Evolutionary conservation across 176 grass and related monocot genomes (phyloP).

Genomic region (Aegilops speltoides): DNA sequence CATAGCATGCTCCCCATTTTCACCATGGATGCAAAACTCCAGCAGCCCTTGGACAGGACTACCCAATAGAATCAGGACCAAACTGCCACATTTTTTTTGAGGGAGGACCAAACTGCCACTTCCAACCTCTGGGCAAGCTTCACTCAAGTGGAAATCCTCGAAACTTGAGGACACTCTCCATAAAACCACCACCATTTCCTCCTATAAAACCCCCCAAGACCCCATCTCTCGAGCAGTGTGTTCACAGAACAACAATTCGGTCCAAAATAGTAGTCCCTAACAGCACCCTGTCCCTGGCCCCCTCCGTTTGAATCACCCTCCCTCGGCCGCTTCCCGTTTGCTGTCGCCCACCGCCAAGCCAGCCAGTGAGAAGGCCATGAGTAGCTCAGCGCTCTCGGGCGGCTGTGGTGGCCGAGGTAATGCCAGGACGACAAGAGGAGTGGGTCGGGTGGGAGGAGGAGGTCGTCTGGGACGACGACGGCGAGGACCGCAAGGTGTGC

Average conservation of each 20-base stretch:
- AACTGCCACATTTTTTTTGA: not conserved
- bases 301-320: not conserved
- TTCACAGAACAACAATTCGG: not conserved
- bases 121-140: not conserved
- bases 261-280: not conserved
- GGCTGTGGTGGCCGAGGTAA: not conserved
- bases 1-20: not conserved
- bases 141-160: not conserved
- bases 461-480: constrained; percentile 36
- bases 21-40: not conserved
- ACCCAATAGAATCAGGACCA: not conserved
- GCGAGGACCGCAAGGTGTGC: constrained; percentile 41
- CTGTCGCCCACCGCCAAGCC: not conserved
- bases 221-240: not conserved
- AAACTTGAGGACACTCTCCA: not conserved
- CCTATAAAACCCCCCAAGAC: not conserved
- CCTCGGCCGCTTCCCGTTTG: not conserved
- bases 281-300: not conserved
- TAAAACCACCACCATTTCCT: not conserved
- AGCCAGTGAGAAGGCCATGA: not conserved
- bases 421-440: not conserved
- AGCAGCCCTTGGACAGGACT: not conserved
- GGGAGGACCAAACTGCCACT: not conserved
- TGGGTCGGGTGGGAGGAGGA: constrained; percentile 39
- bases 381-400: not conserved